Evolutionary conservation across 768 basidiomycete genomes (phyloP).

Genomic region (Leccinum subtestaceum): DNA sequence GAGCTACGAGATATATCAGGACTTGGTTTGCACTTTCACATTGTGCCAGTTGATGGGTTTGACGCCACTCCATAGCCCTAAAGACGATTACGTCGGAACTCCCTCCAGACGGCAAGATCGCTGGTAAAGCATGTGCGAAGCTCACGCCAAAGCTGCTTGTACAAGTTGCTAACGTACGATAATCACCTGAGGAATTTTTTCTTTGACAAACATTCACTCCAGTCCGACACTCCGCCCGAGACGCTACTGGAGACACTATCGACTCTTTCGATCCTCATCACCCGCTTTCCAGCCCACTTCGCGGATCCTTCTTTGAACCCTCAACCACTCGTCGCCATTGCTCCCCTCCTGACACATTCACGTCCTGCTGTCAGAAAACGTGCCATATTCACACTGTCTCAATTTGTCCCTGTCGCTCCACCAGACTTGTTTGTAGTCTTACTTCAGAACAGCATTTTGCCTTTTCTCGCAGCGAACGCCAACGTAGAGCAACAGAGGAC

Average conservation of each 20-base stretch:
- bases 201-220: constrained; percentile 7
- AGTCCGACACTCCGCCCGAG: constrained; percentile 74
- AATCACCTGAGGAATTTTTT: neutral
- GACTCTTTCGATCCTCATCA: constrained; percentile 85
- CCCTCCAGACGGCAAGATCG: constrained; percentile 77
- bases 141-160: constrained; percentile 79
- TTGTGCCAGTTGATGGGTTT: neutral
- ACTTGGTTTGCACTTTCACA: constrained; percentile 54
- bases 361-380: constrained; percentile 91
- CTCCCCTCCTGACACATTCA: constrained; percentile 67
- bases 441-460: constrained; percentile 55
- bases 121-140: constrained; percentile 75
- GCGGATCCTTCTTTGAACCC: constrained; percentile 50
- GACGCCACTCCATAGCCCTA: constrained; percentile 53
- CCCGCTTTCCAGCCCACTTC: constrained; percentile 74
- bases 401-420: constrained; percentile 74
- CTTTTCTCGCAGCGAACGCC: constrained; percentile 51
- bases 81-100: constrained; percentile 95
- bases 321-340: constrained; percentile 63
- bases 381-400: constrained; percentile 81
- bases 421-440: constrained; percentile 60
- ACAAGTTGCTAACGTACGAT: constrained; percentile 71
- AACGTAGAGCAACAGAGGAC: constrained; percentile 71
- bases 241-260: constrained; percentile 80
- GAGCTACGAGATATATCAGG: constrained; percentile 93